Base-by-base conservation (phyloP, 106 monocot genomes). In the Dendrobium nobile region DNA sequence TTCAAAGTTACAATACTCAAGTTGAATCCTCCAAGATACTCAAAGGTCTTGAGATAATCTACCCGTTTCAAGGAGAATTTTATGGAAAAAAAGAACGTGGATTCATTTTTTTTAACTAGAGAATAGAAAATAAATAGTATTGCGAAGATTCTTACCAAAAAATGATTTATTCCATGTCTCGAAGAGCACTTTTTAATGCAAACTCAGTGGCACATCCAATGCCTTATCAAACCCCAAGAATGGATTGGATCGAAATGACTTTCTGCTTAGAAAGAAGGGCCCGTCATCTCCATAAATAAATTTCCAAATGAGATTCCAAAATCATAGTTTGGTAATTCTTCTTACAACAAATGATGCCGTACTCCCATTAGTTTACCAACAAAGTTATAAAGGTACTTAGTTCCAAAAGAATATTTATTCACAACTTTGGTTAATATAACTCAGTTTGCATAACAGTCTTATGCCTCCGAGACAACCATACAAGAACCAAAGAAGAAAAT, bases 131-230 rank as follows among this genome's bases (percentile, higher is more conserved):
- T 27, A 27, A 9, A 9, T 9, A 31, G 37, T 70, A 79, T 20
- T 44, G 43, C 67, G 4, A 22, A 79, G 79, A 79, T 67, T 67
- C 65, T 79, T 4, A 79, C 67, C 59, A 79, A 44, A 67, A 79
- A 79, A 64, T 67, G 4, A 47, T 37, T 43, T 26, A 67, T 67
- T 79, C 9, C 65, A 65, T 65, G 67, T n/a, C n/a, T 64, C 79
- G 28, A 7, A 79, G 67, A 67, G 79, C 67, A 44, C 67, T 79
- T 79, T 79, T 56, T 79, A 42, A 44, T 79, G 61, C 79, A 79
- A 79, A 79, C 10, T 79, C 41, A 65, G 10, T 70, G 11, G 15
- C 70, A 37, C 33, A 70, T 68, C 70, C 33, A 31, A 22, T 79
- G 67, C 45, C 26, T 79, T 79, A 67, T 79, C 41, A 4, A 43